Base-by-base conservation (phyloP, 441 rosid species). In the Pelargonium cotyledonis region DNA sequence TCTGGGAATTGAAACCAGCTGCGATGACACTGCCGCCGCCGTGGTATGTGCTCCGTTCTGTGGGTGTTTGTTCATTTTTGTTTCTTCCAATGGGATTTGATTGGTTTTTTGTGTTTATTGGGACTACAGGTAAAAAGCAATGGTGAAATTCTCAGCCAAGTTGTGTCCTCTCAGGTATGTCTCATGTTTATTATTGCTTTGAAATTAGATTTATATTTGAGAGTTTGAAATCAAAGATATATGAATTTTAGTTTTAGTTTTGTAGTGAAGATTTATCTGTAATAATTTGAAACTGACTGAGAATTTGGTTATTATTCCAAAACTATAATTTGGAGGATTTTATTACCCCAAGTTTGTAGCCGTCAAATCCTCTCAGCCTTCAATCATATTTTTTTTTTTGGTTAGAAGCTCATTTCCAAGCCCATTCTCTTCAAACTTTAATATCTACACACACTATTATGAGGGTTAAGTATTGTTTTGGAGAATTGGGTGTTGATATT, bases 11-110 rank as follows among this genome's bases (percentile, higher is more conserved):
- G 99, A 94, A 80, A 94, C 94, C 26, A 91, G 99, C 81, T 94
- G 97, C 65, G 97, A 94, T 47, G 97, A 91, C 83, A 94, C 97
- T 6, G 99, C 97, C 0, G 97, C 94, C 47, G 99, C 99, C 72
- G 81, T 94, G 29, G 99, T 94, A 77, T 76, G 90, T 63, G 53
- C 2, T 49, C 60, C 6, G 12, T 60, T 61, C n/a, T 29, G 67
- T 46, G 0, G 38, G 67, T 10, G 8, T 60, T 63, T 51, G 8
- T 43, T 73, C 6, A 8, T 67, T 68, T 68, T 12, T 61, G 10
- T 55, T 26, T 6, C 7, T 65, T 57, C 66, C 26, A 9, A 14
- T 35, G 73, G 73, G 61, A 38, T 68, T 47, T 64, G 66, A 8
- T 69, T 67, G 8, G 19, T 71, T 15, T 15, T 1, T 40, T 21